Percentiles rank a stretch among this genome's conserved stretches.
phyloP scores from a whole-genome alignment of 2,329 filamentous ascomycete species.

The Botrytis hyacinthi region DNA sequence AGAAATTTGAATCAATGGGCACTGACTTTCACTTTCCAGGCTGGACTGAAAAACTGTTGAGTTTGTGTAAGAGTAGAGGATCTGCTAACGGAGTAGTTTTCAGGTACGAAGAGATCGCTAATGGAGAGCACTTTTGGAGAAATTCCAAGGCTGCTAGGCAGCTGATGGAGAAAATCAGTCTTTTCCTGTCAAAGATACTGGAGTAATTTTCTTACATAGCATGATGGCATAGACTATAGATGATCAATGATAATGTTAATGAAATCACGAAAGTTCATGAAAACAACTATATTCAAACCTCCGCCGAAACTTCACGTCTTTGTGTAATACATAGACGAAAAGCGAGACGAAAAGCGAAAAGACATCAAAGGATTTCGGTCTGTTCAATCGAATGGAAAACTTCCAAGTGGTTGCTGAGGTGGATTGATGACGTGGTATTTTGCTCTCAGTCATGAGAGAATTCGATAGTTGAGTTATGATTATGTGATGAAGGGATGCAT shows the following conservation, averaged over 20 bases:
- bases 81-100: not conserved
- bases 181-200: not conserved
- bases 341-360: not conserved
- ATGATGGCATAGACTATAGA: not conserved
- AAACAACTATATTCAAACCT: not conserved
- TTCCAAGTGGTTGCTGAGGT: not conserved
- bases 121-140: slow-evolving; percentile 20
- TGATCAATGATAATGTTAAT: not conserved
- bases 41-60: slow-evolving; percentile 9
- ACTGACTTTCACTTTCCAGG: slow-evolving; percentile 5
- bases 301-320: not conserved
- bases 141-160: not conserved
- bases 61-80: not conserved
- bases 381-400: not conserved
- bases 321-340: not conserved
- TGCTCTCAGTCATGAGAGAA: not conserved
- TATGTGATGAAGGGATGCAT: not conserved
- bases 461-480: too few species aligned
- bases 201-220: not conserved
- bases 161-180: not conserved
- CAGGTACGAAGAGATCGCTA: not conserved
- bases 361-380: not conserved
- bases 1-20: not conserved
- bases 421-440: not conserved
- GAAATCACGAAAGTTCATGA: not conserved